These are phyloP conservation scores for Begonia masoniana DNA, from an alignment of 306 rosid species.

Conservation along the genomic window DNA sequence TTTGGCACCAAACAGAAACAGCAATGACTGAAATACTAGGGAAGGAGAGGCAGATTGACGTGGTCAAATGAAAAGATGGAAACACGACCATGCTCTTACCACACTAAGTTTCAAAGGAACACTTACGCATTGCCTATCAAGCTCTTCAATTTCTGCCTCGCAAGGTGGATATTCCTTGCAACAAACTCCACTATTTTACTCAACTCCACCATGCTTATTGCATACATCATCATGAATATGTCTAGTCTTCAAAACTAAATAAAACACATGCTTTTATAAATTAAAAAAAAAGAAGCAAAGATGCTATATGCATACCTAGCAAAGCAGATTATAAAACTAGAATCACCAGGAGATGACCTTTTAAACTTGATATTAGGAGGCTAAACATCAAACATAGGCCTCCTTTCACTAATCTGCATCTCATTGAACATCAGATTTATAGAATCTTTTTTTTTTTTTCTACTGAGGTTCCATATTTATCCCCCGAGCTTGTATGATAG, in stretches of 20 bases:
- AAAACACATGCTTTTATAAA: too few relatives aligned
- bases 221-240: too few relatives aligned
- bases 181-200: slow-evolving; percentile 8
- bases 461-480: slow-evolving; percentile 16
- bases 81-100: slow-evolving; percentile 42
- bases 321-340: slow-evolving; percentile 50
- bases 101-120: slow-evolving; percentile 49
- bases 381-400: slow-evolving; percentile 57
- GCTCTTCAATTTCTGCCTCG: slow-evolving; percentile 35
- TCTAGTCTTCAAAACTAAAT: too few relatives aligned
- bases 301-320: slow-evolving; percentile 47
- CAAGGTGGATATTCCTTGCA: slow-evolving; percentile 49
- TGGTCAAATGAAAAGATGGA: slow-evolving; percentile 63
- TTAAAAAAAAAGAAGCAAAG: too few relatives aligned
- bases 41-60: slow-evolving; percentile 50
- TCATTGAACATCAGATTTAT: slow-evolving; percentile 22
- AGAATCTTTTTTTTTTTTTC: slow-evolving; percentile 13
- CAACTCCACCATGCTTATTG: background rate
- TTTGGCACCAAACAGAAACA: too few relatives aligned
- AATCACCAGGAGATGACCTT: slow-evolving; percentile 69
- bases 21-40: too few relatives aligned
- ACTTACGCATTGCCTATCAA: slow-evolving; percentile 37
- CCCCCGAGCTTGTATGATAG: slow-evolving; percentile 19
- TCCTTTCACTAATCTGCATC: slow-evolving; percentile 34
- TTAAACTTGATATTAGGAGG: slow-evolving; percentile 72